Conservation (phyloP, 257 asterid species). For the Lycium ferocissimum region DNA sequence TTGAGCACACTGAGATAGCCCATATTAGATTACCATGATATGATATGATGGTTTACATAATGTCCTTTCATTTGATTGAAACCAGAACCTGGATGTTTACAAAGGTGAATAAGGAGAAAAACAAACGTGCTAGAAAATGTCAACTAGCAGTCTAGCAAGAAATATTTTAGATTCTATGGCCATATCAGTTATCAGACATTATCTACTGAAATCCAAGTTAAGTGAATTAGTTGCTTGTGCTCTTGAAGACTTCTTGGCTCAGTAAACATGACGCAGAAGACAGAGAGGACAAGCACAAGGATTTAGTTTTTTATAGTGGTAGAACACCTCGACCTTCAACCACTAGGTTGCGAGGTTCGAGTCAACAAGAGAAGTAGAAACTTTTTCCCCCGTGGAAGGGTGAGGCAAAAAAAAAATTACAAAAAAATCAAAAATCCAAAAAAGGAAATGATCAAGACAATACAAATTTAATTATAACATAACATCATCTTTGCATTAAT, state of each 20-base stretch:
- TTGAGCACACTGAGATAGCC: not conserved
- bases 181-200: not conserved
- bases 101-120: constrained; percentile 12
- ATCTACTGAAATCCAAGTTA: constrained; percentile 6
- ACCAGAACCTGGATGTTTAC: not conserved
- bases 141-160: not conserved
- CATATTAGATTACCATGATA: not conserved
- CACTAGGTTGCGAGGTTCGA: not conserved
- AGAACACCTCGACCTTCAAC: not conserved
- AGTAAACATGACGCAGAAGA: not conserved
- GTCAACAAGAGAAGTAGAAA: not conserved
- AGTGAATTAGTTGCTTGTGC: not conserved
- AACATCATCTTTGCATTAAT: not conserved
- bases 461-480: not conserved
- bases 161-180: not conserved
- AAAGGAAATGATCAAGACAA: not conserved
- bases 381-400: not conserved
- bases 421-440: not conserved
- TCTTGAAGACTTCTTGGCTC: not conserved
- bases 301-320: not conserved
- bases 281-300: not conserved
- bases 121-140: not conserved
- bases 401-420: not conserved
- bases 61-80: constrained; percentile 7
- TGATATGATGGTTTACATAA: constrained; percentile 7